These are phyloP conservation scores for Metschnikowia vanudenii DNA, from an alignment of 805 yeast species.

Conservation along the genomic window DNA sequence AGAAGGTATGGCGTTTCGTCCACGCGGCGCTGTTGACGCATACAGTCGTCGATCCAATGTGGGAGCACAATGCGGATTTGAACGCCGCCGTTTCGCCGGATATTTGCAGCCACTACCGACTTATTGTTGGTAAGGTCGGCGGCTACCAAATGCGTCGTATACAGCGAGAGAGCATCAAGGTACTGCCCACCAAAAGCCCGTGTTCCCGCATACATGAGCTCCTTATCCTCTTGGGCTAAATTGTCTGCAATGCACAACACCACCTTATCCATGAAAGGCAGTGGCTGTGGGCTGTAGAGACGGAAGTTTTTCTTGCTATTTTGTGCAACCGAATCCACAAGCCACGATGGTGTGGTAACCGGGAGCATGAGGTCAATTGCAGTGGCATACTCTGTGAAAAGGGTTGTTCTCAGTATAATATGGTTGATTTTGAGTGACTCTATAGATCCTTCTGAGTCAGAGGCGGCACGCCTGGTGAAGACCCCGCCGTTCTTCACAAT, in stretches of 20 bases:
- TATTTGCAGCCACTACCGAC: conserved; percentile 52
- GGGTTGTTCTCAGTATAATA: conserved; percentile 50
- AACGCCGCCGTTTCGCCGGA: conserved; percentile 25
- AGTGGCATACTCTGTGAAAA: conserved; percentile 50
- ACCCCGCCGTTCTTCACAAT: conserved; percentile 15
- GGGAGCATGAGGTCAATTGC: conserved; percentile 60
- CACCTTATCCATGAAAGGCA: conserved; percentile 58
- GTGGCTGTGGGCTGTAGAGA: conserved; percentile 71
- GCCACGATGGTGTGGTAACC: conserved; percentile 62
- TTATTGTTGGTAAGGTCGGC: conserved; percentile 52
- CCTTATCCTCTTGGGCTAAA: conserved; percentile 57
- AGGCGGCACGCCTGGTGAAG: not conserved
- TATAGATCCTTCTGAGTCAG: conserved; percentile 3
- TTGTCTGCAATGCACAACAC: conserved; percentile 60
- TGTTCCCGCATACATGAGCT: conserved; percentile 66
- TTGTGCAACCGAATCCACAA: conserved; percentile 42
- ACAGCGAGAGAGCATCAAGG: conserved; percentile 58
- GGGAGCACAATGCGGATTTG: conserved; percentile 66
- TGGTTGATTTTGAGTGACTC: conserved; percentile 33
- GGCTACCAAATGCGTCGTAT: conserved; percentile 79
- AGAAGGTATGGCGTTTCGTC: conserved; percentile 55
- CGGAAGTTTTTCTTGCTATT: conserved; percentile 41
- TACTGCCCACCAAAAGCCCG: conserved; percentile 76
- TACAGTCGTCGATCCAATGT: conserved; percentile 75
- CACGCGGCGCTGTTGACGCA: conserved; percentile 49